Evolutionary conservation across 768 basidiomycete species (phyloP), one percentile per base, ranked within the genome.

Genomic region (Phanerochaete carnosa): DNA sequence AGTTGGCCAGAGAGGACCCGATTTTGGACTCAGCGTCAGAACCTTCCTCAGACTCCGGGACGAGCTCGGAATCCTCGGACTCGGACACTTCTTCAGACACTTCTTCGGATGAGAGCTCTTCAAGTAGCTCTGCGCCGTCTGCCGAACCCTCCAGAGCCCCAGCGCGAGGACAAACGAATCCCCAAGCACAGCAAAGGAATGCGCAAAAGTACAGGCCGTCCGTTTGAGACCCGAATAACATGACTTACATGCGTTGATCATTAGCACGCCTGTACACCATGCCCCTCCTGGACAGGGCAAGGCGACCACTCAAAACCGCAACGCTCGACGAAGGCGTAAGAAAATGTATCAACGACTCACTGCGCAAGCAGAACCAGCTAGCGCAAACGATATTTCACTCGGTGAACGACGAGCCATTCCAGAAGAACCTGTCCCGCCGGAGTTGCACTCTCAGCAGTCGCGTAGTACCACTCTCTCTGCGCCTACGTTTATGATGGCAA

Each of bases 281-380:
- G 78, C 87, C 9, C 85, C 87, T 1, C 87, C 87, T 0, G 87
- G 87, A 2, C 70, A 75, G 25, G 87, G 87, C 15, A 88, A 85
- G 69, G 69, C 80, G 0, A 70, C 80, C 1, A 89, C 87, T 1
- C 83, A 79, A 16, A 73, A 74, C 25, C 79, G 87, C 5, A 88
- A 89, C 67, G 66, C 78, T n/a, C 82, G 87, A 33, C 76, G 86
- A 33, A 78, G 81, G 43, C 70, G 77, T 15, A 83, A 80, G 73
- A 75, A 78, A 29, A 66, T 69, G 59, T 69, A 73, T 59, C 75
- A 75, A 45, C 65, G 70, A 7, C 63, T 62, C 19, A 63, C 68
- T 8, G 49, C 39, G 2, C 32, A 56, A 2, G 39, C 59, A 19
- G 64, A 53, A 12, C 63, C 66, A 2, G 79, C 81, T 0, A 75